Percentiles rank a stretch among this genome's conserved stretches.
Evolutionary conservation across 495 filamentous ascomycete species (phyloP).

Genomic region (Diplogelasinospora grovesii): DNA sequence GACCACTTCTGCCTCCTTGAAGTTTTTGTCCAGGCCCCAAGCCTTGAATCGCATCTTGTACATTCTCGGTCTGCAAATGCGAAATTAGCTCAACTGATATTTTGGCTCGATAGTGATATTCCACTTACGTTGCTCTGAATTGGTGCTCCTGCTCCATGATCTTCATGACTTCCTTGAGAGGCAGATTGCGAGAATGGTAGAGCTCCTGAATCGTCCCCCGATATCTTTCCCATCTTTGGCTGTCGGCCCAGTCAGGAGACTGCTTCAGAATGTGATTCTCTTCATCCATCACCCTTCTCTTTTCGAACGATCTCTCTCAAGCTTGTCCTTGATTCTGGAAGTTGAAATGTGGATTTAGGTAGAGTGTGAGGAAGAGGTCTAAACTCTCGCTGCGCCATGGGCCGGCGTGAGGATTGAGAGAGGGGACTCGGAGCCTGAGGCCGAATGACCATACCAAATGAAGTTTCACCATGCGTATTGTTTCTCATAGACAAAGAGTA

Average conservation of each 20-base stretch:
- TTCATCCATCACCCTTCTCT: conserved; percentile 1
- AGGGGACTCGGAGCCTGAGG: too few species aligned
- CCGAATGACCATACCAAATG: too few species aligned
- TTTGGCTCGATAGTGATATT: neutral
- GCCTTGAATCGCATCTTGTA: conserved; percentile 31
- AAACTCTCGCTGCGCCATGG: too few species aligned
- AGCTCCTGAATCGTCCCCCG: conserved; percentile 24
- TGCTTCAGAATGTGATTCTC: neutral
- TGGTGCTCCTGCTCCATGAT: conserved; percentile 28
- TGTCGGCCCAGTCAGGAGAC: conserved; percentile 12
- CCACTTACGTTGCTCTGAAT: conserved; percentile 28
- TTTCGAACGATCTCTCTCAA: neutral
- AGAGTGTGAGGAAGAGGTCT: too few species aligned
- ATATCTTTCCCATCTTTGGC: conserved; percentile 16
- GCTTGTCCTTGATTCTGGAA: too few species aligned
- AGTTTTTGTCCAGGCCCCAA: conserved; percentile 33
- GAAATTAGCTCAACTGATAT: too few species aligned
- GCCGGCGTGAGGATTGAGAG: too few species aligned
- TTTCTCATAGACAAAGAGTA: too few species aligned
- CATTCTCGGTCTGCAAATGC: conserved; percentile 29
- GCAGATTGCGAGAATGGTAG: conserved; percentile 27
- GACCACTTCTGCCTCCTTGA: conserved; percentile 26
- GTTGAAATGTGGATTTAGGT: too few species aligned
- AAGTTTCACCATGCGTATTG: too few species aligned
- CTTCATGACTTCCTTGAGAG: conserved; percentile 29